phyloP scores from a whole-genome alignment of 2,329 filamentous ascomycete genomes.

The Trichoderma oligosporum region DNA sequence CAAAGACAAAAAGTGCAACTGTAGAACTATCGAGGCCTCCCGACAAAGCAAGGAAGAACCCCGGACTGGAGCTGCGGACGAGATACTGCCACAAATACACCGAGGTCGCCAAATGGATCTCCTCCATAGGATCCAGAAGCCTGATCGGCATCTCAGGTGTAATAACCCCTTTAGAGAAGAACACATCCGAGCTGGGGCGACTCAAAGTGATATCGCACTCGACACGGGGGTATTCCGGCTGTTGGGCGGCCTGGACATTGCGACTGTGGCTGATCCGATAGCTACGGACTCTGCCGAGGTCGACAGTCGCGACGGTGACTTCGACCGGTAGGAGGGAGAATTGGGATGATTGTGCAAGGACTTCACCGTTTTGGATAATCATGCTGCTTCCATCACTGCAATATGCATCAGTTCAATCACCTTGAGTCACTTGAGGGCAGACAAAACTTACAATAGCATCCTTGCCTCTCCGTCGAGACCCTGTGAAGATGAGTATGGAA shows the following conservation, averaged over 20 bases:
- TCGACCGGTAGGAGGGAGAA: slow-evolving; percentile 64
- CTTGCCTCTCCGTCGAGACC: neutral
- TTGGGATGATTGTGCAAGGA: slow-evolving; percentile 60
- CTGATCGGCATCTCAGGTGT: slow-evolving; percentile 21
- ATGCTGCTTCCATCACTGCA: slow-evolving; percentile 53
- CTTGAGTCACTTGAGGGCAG: neutral
- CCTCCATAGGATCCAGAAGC: slow-evolving; percentile 32
- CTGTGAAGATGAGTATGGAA: neutral
- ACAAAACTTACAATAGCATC: neutral
- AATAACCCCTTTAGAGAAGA: slow-evolving; percentile 28
- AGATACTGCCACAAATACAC: slow-evolving; percentile 55
- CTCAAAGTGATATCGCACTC: neutral
- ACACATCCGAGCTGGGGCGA: slow-evolving; percentile 37
- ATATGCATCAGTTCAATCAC: neutral
- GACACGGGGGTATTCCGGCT: slow-evolving; percentile 15
- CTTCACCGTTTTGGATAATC: slow-evolving; percentile 49
- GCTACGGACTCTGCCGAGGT: slow-evolving; percentile 64
- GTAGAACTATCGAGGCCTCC: slow-evolving; percentile 30
- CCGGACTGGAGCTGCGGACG: slow-evolving; percentile 44
- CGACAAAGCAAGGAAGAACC: slow-evolving; percentile 51
- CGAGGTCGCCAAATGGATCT: slow-evolving; percentile 30
- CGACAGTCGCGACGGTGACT: slow-evolving; percentile 62
- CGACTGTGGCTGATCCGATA: slow-evolving; percentile 13
- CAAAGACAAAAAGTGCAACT: slow-evolving; percentile 33
- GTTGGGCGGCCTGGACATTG: slow-evolving; percentile 19